Conservation (phyloP, 352 stramenopile species). For the Phytopythium litorale region DNA sequence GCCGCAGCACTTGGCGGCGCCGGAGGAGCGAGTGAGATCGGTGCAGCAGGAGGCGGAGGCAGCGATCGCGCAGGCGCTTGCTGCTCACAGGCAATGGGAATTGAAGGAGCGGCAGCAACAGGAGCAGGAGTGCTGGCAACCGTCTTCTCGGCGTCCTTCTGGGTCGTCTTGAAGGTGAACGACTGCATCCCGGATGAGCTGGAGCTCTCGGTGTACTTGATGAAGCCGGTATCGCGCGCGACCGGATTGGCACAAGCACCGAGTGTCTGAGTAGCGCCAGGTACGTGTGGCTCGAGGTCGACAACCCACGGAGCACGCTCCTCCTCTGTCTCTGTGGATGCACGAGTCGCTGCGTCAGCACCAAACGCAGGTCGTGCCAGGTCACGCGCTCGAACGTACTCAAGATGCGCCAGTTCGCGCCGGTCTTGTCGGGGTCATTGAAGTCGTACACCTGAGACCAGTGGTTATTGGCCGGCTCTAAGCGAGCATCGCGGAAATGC, state of each 20-base stretch:
- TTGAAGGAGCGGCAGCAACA: neutral
- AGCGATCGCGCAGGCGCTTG: slow-evolving; percentile 10
- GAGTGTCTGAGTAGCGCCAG: slow-evolving; percentile 23
- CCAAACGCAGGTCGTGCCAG: neutral
- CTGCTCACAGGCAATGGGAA: neutral
- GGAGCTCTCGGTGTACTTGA: slow-evolving; percentile 44
- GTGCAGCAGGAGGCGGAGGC: slow-evolving; percentile 9
- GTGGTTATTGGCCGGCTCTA: slow-evolving; percentile 87
- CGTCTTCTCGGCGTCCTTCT: slow-evolving; percentile 31
- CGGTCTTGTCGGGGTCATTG: slow-evolving; percentile 84
- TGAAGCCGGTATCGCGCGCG: slow-evolving; percentile 45
- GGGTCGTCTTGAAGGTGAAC: slow-evolving; percentile 66
- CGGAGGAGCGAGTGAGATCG: neutral
- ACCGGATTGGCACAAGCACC: slow-evolving; percentile 64
- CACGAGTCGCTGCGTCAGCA: neutral
- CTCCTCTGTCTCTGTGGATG: slow-evolving; percentile 35
- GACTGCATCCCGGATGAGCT: slow-evolving; percentile 40
- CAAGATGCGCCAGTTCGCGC: slow-evolving; percentile 67
- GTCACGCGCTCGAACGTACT: slow-evolving; percentile 17
- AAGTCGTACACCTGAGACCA: slow-evolving; percentile 92
- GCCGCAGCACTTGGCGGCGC: neutral
- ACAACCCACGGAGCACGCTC: slow-evolving; percentile 41
- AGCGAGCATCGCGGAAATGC: slow-evolving; percentile 64
- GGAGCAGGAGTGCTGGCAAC: slow-evolving; percentile 8
- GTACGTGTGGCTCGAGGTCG: slow-evolving; percentile 37